phyloP scores from a whole-genome alignment of 495 filamentous ascomycete species.

The Aspergillus nidulans region DNA sequence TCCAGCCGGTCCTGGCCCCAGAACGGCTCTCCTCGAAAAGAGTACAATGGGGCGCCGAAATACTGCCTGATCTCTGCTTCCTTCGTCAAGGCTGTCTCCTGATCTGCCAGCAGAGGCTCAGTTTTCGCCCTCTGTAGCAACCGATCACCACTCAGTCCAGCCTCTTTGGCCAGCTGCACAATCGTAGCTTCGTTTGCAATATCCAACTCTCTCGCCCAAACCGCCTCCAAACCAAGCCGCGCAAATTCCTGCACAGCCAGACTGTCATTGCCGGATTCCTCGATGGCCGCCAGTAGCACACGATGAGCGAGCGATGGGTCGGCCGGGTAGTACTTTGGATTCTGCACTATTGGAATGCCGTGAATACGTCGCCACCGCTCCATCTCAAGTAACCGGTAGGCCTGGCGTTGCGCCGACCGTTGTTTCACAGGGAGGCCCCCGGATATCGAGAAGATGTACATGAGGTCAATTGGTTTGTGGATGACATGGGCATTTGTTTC shows the following conservation, averaged over 20 bases:
- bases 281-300: slow-evolving; percentile 15
- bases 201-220: slow-evolving; percentile 10
- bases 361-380: slow-evolving; percentile 16
- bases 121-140: background rate
- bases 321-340: slow-evolving; percentile 18
- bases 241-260: slow-evolving; percentile 4
- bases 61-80: slow-evolving; percentile 1
- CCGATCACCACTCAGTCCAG: background rate
- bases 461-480: slow-evolving; percentile 5
- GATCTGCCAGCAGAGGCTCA: background rate
- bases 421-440: slow-evolving; percentile 10
- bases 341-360: slow-evolving; percentile 12
- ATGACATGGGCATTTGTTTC: slow-evolving; percentile 1
- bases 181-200: slow-evolving; percentile 1
- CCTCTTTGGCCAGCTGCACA: background rate
- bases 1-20: slow-evolving; percentile 12
- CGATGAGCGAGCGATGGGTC: slow-evolving; percentile 19
- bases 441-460: slow-evolving; percentile 11
- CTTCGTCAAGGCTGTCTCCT: slow-evolving; percentile 1
- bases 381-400: no score
- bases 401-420: slow-evolving; percentile 8
- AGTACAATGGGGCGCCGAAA: slow-evolving; percentile 9
- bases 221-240: slow-evolving; percentile 4
- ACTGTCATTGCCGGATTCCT: slow-evolving; percentile 3
- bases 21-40: background rate